These are phyloP conservation scores for Skeletonema tropicum DNA, from an alignment of 108 stramenopile genomes.

Conservation along the genomic window DNA sequence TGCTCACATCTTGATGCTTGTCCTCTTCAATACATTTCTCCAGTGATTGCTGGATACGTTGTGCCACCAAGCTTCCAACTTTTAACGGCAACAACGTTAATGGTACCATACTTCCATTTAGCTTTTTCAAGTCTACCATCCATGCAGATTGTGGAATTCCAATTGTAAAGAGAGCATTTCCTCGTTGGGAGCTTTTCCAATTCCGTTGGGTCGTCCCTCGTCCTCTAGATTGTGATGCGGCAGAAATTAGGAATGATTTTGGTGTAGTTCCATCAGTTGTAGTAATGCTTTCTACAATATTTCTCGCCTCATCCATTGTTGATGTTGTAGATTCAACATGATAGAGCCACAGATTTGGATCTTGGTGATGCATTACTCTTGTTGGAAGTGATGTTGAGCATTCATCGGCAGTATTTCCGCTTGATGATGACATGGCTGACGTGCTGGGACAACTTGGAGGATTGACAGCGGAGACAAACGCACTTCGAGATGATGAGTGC, in stretches of 20 bases:
- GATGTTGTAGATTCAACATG: constrained; percentile 49
- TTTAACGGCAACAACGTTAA: constrained; percentile 63
- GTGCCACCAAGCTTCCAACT: constrained; percentile 67
- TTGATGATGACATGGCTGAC: not conserved
- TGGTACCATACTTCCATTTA: constrained; percentile 50
- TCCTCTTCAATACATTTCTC: not conserved
- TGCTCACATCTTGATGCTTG: not conserved
- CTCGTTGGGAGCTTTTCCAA: constrained; percentile 42
- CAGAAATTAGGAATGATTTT: constrained; percentile 43
- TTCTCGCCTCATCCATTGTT: constrained; percentile 54
- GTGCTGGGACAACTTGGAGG: not conserved
- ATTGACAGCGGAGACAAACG: not conserved
- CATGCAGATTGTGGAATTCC: constrained; percentile 50
- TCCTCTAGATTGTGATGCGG: constrained; percentile 46
- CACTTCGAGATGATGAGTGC: not conserved
- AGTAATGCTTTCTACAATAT: constrained; percentile 38
- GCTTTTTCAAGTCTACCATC: constrained; percentile 36
- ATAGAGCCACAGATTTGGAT: constrained; percentile 46
- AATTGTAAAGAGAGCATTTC: constrained; percentile 52
- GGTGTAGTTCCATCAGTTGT: constrained; percentile 12
- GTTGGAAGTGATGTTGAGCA: not conserved
- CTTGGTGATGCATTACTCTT: constrained; percentile 26
- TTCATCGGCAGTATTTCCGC: not conserved
- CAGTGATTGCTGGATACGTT: constrained; percentile 32
- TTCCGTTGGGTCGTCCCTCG: constrained; percentile 48